These are phyloP conservation scores for Diversispora epigaea DNA, from an alignment of 192 early-diverging fungal species.

Conservation along the genomic window DNA sequence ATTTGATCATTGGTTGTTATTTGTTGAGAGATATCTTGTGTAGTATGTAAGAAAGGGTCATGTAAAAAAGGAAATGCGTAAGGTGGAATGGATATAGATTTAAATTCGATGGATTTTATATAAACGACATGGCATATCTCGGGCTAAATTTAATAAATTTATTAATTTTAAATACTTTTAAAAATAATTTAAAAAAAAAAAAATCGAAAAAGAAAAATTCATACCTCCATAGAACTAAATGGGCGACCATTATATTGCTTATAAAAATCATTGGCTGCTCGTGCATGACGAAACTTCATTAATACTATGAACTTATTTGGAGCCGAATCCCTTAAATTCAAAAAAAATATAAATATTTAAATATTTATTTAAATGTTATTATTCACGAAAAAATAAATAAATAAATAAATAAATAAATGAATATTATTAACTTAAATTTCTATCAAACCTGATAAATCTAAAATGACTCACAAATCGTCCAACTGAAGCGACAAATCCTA, in stretches of 20 bases:
- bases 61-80: conserved; percentile 59
- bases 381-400: background rate
- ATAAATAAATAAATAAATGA: background rate
- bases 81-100: conserved; percentile 57
- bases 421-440: background rate
- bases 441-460: conserved; percentile 59
- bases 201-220: background rate
- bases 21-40: background rate
- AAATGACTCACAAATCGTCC: conserved; percentile 70
- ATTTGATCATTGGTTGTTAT: background rate
- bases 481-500: conserved; percentile 77
- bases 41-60: conserved; percentile 45
- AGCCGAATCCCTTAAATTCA: conserved; percentile 62
- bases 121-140: conserved; percentile 84
- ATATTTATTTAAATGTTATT: background rate
- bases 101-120: conserved; percentile 67
- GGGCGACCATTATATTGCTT: conserved; percentile 76
- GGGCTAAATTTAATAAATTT: conserved; percentile 42
- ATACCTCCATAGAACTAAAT: conserved; percentile 81
- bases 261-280: conserved; percentile 68
- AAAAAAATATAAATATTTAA: conserved; percentile 22
- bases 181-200: background rate
- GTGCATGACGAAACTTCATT: conserved; percentile 68
- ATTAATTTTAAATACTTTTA: background rate
- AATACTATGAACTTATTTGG: conserved; percentile 90